Evolutionary conservation across 306 rosid species (phyloP), one percentile per base, ranked within the genome.

Genomic region (Echinosophora koreensis): DNA sequence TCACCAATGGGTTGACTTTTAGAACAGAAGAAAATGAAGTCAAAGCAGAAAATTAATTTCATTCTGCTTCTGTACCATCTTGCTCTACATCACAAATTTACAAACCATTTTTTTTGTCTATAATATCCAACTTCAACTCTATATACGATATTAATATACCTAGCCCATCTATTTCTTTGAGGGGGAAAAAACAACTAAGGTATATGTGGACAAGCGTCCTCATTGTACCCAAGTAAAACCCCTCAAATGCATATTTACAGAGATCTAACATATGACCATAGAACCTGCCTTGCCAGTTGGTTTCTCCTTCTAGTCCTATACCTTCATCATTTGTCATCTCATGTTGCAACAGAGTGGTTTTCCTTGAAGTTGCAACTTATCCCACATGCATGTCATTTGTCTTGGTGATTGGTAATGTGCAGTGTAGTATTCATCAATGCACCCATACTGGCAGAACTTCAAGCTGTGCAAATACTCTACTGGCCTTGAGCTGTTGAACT

Each of bases 341-440:
- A 92, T 87, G 92, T 85, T 90, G 91, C 98, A 94, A 89, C 98
- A 94, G 35, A 80, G 88, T 69, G 98, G 90, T 82, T 80, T 87
- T 22, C 87, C 86, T 18, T 52, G 82, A 4, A 64, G 71, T 79
- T 83, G 89, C 89, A 94, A 56, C 79, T 91, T 94, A 13, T 71
- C 87, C 98, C 98, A 94, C 93, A 94, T 78, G 77, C 98, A 94
- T 8, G 87, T 82, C 97, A 94, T 94, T 83, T 94, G 97, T 55
- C 96, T 83, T 0, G 97, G 98, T 8, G 98, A 94, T 72, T 94
- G 98, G 85, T 91, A 94, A 81, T 91, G 98, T 1, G 98, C 96
- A 0, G 96, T 91, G 85, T 83, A 86, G 71, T 94, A 94, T 66
- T 91, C 89, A 44, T 90, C 93, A 0, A 94, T 78, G 89, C 98